Evolutionary conservation across 371 early-diverging fungal species (phyloP), one percentile per base, ranked within the genome.

Genomic region (Fennellomyces sp.): DNA sequence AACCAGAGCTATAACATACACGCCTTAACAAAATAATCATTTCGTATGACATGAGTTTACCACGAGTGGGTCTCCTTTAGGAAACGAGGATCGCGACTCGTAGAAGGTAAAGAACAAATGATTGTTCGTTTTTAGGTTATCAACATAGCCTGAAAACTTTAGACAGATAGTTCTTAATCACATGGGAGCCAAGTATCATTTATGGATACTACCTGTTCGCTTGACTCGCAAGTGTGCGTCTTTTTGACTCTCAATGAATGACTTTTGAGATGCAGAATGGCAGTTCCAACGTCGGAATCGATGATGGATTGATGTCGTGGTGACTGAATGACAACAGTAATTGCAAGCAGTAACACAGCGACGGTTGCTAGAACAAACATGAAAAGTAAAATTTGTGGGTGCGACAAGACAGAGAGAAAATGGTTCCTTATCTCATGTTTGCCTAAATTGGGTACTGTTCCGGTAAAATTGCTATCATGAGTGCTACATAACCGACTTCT

Each of bases 71-170:
- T 93, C 93, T 1, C 70, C 3, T 45, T 21, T 74, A 25, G 58
- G 45, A n/a, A 92, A 90, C 8, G 85, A 69, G 57, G 74, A 72
- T 51, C 90, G 84, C 11, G 91, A 91, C 63, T 94, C 94, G 73
- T 93, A 93, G 78, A 92, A 89, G 91, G 91, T 91, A 73, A 92
- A 93, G 76, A 91, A 94, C 62, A 88, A 81, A 61, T 87, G 87
- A 39, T 62, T 50, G 15, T 50, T 39, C 10, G 55, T 55, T 13
- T 61, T 25, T 30, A 48, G 58, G 19, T 42, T 58, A 42, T 58
- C 58, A 7, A 58, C 49, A 19, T 58, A 53, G 3, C 56, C 58
- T n/a, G 50, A 53, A 23, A 30, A 19, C 56, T 56, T 45, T 45
- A 45, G 39, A 39, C 39, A 39, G 15, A n/a, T 45, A 23, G n/a